A percentile compares a stretch with the other conserved stretches of the same genome.
Conservation (phyloP, 768 basidiomycete species). For the Rhizopogon salebrosus region DNA sequence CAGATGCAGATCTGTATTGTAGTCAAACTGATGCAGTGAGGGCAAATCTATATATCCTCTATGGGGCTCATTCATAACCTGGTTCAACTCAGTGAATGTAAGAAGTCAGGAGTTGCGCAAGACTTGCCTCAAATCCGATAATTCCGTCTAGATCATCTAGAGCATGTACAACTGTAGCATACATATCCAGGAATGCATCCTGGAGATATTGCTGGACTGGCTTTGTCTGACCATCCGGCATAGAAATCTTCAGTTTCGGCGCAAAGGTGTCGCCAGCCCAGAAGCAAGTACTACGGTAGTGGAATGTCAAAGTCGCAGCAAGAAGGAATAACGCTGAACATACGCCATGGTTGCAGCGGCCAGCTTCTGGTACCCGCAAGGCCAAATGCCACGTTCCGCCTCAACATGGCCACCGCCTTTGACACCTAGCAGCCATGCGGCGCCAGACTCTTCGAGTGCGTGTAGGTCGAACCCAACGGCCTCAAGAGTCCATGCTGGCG, state of each 20-base stretch:
- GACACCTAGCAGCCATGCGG: slow-evolving; percentile 84
- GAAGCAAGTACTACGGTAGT: slow-evolving; percentile 67
- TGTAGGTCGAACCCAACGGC: slow-evolving; percentile 79
- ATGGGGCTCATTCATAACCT: slow-evolving; percentile 96
- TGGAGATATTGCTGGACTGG: slow-evolving; percentile 83
- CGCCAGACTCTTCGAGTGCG: slow-evolving; percentile 73
- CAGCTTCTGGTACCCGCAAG: slow-evolving; percentile 90
- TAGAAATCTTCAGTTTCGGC: slow-evolving; percentile 59
- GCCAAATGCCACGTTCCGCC: slow-evolving; percentile 84
- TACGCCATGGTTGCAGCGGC: slow-evolving; percentile 92
- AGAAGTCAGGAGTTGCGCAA: neutral
- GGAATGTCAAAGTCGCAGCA: neutral
- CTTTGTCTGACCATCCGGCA: slow-evolving; percentile 42
- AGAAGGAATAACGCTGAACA: slow-evolving; percentile 21
- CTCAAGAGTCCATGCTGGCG: slow-evolving; percentile 94
- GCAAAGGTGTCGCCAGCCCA: slow-evolving; percentile 90
- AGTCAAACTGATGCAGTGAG: slow-evolving; percentile 83
- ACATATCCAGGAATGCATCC: slow-evolving; percentile 74
- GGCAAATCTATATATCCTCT: slow-evolving; percentile 82
- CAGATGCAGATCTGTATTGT: slow-evolving; percentile 92
- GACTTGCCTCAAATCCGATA: slow-evolving; percentile 82
- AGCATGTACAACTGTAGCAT: slow-evolving; percentile 56
- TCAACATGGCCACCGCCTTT: slow-evolving; percentile 71
- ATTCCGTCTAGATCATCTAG: slow-evolving; percentile 76
- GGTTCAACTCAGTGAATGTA: slow-evolving; percentile 2